These are phyloP conservation scores for Pochonia chlamydosporia DNA, from an alignment of 2,329 filamentous ascomycete species.

Conservation along the genomic window DNA sequence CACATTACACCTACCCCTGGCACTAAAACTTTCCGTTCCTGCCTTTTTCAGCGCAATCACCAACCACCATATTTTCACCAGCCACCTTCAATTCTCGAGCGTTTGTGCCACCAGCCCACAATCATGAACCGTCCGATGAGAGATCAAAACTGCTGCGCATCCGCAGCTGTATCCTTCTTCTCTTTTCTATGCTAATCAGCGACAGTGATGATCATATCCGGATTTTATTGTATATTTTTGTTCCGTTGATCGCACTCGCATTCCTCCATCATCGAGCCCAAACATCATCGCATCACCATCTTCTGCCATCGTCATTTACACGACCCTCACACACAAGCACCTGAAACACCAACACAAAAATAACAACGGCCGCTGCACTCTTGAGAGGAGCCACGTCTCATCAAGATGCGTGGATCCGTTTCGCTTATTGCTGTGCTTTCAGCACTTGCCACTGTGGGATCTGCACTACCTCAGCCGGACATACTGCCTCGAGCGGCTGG, in stretches of 20 bases:
- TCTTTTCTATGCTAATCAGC: background rate
- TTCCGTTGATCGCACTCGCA: no score
- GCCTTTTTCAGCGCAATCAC: background rate
- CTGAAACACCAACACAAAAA: background rate
- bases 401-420: slow-evolving; percentile 25
- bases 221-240: background rate
- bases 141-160: slow-evolving; percentile 3
- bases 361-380: background rate
- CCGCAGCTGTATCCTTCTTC: background rate
- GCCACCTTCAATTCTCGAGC: slow-evolving; percentile 5
- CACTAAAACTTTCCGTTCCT: background rate
- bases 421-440: slow-evolving; percentile 24
- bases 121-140: background rate
- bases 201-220: background rate
- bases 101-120: background rate
- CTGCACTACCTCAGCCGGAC: slow-evolving; percentile 22
- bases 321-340: background rate
- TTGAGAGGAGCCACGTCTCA: slow-evolving; percentile 1
- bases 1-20: background rate
- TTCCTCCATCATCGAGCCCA: no score
- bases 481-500: slow-evolving; percentile 16
- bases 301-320: background rate
- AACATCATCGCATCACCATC: no score
- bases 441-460: slow-evolving; percentile 17
- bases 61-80: slow-evolving; percentile 4